A percentile compares a stretch with the other conserved stretches of the same genome.
These are phyloP conservation scores for Penicillium taxi DNA, from an alignment of 495 filamentous ascomycete genomes.

Conservation along the genomic window DNA sequence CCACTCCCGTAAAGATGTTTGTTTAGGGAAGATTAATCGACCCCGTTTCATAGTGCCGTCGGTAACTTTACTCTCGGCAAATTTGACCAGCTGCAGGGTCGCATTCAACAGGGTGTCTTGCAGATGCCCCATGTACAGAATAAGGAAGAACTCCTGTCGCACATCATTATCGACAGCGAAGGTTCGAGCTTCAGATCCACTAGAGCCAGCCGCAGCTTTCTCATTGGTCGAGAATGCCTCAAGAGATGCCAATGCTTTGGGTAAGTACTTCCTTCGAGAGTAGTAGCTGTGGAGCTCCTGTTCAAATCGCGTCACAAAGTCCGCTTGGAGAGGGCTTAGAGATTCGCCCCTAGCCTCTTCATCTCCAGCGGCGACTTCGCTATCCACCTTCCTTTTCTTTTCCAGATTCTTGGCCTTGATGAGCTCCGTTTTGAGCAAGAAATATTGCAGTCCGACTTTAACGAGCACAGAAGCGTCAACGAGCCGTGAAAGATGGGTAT, in stretches of 20 bases:
- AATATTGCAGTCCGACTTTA: slow-evolving; percentile 18
- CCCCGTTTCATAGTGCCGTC: slow-evolving; percentile 56
- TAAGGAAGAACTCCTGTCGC: slow-evolving; percentile 26
- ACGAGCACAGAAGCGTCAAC: slow-evolving; percentile 45
- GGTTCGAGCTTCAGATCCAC: background rate
- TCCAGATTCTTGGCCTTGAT: slow-evolving; percentile 18
- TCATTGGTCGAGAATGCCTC: slow-evolving; percentile 22
- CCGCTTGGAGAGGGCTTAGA: slow-evolving; percentile 8
- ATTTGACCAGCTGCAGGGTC: slow-evolving; percentile 46
- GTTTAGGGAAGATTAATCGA: slow-evolving; percentile 51
- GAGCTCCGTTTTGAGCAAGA: slow-evolving; percentile 22
- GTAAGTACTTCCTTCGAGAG: slow-evolving; percentile 16
- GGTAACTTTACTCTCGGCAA: slow-evolving; percentile 44
- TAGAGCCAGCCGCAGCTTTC: slow-evolving; percentile 4
- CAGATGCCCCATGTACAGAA: slow-evolving; percentile 31
- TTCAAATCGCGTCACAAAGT: slow-evolving; percentile 18
- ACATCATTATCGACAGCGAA: slow-evolving; percentile 19
- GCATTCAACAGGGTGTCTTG: slow-evolving; percentile 27
- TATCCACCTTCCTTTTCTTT: slow-evolving; percentile 10
- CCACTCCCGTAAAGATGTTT: slow-evolving; percentile 44
- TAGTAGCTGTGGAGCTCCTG: slow-evolving; percentile 12
- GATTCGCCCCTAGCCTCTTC: slow-evolving; percentile 23
- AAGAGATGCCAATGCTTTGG: slow-evolving; percentile 20
- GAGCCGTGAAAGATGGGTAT: slow-evolving; percentile 52
- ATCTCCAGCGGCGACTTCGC: slow-evolving; percentile 7